Conservation (phyloP, 768 basidiomycete species). For the Steccherinum ochraceum region DNA sequence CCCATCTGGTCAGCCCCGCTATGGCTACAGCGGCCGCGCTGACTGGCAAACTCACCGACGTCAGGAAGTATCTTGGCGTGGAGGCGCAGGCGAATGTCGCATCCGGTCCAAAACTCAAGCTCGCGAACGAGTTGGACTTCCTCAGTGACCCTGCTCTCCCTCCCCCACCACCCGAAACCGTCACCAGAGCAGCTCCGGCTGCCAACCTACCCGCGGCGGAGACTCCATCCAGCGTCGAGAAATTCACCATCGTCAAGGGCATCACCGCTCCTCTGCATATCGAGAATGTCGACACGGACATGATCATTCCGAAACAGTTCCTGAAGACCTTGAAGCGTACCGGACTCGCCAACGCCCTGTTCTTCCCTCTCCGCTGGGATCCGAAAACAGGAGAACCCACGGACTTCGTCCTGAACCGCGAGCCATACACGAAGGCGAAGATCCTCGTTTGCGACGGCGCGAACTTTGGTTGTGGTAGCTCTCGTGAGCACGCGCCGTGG, state of each 20-base stretch:
- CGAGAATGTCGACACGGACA: conserved; percentile 58
- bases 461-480: conserved; percentile 61
- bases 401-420: conserved; percentile 57
- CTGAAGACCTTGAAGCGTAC: conserved; percentile 61
- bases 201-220: conserved; percentile 19
- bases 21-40: conserved; percentile 66
- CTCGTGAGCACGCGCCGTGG: conserved; percentile 60
- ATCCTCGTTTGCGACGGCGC: conserved; percentile 53
- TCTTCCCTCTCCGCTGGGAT: conserved; percentile 47
- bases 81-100: conserved; percentile 21
- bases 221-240: conserved; percentile 27
- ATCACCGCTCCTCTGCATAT: conserved; percentile 49
- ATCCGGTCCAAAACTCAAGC: conserved; percentile 52
- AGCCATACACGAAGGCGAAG: conserved; percentile 44
- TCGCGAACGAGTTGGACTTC: conserved; percentile 67
- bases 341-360: conserved; percentile 53
- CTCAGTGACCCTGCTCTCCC: conserved; percentile 54
- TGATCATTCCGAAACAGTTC: conserved; percentile 65
- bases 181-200: conserved; percentile 5
- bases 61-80: conserved; percentile 42
- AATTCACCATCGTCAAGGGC: conserved; percentile 44
- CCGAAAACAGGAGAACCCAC: conserved; percentile 44
- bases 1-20: conserved; percentile 58
- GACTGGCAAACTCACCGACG: conserved; percentile 52
- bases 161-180: conserved; percentile 27